Conservation (phyloP, 345 rosid species). For the Dipteronia dyeriana region DNA sequence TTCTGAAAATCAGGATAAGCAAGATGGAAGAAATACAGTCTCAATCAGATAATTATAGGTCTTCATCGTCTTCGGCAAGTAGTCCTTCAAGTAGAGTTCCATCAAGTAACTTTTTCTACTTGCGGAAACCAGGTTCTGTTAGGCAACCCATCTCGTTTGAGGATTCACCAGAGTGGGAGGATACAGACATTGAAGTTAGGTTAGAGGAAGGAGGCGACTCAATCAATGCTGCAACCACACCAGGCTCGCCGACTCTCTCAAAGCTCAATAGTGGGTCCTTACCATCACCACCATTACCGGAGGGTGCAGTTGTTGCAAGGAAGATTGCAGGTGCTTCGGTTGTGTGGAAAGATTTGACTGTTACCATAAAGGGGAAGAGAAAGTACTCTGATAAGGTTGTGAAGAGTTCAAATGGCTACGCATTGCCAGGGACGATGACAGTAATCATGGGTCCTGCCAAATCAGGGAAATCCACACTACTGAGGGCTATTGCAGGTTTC, state of each 20-base stretch:
- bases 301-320: constrained; percentile 55
- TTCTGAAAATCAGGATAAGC: constrained; percentile 26
- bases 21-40: constrained; percentile 97
- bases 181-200: constrained; percentile 74
- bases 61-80: constrained; percentile 96
- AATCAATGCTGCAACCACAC: constrained; percentile 69
- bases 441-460: constrained; percentile 99
- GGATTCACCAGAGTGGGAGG: constrained; percentile 99
- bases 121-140: constrained; percentile 88
- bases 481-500: constrained; percentile 93
- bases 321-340: constrained; percentile 87
- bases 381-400: constrained; percentile 89
- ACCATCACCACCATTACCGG: constrained; percentile 77
- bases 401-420: constrained; percentile 94
- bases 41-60: constrained; percentile 89
- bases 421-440: constrained; percentile 95
- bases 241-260: constrained; percentile 82
- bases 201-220: constrained; percentile 83
- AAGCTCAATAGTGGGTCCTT: constrained; percentile 83
- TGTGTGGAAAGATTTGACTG: constrained; percentile 96
- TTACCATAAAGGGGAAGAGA: constrained; percentile 83
- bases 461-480: constrained; percentile 91
- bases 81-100: constrained; percentile 98
- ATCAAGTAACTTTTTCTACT: constrained; percentile 90
- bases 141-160: constrained; percentile 95